phyloP scores from a whole-genome alignment of 2,329 filamentous ascomycete species.

The Lachnellula occidentalis region DNA sequence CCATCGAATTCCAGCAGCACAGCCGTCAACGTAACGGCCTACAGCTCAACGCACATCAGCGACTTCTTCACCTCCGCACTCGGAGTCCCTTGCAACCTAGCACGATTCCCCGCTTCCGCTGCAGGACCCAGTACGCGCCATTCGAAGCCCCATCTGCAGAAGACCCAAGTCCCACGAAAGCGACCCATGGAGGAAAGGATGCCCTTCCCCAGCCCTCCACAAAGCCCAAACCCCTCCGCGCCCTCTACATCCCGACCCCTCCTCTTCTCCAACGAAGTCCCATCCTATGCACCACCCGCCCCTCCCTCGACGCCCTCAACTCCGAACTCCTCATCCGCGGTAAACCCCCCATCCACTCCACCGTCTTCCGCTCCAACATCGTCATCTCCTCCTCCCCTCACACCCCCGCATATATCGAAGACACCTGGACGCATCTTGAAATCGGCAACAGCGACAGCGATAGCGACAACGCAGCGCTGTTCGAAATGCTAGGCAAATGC shows the following conservation, averaged over 20 bases:
- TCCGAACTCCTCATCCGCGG: conserved; percentile 58
- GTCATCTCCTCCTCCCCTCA: conserved; percentile 50
- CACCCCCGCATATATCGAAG: conserved; percentile 65
- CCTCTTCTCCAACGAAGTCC: conserved; percentile 89
- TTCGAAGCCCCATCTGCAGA: conserved; percentile 65
- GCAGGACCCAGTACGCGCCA: conserved; percentile 56
- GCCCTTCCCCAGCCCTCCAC: conserved; percentile 49
- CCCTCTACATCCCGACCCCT: conserved; percentile 50
- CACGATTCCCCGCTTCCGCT: conserved; percentile 70
- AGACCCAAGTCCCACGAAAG: conserved; percentile 39
- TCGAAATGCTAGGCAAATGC: conserved; percentile 76
- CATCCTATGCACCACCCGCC: conserved; percentile 75
- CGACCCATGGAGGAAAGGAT: conserved; percentile 18
- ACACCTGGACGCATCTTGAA: conserved; percentile 63
- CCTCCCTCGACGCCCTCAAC: conserved; percentile 77
- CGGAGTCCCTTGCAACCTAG: conserved; percentile 74
- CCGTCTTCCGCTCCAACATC: conserved; percentile 86
- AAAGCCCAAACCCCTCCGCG: conserved; percentile 52
- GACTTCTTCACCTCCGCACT: conserved; percentile 72
- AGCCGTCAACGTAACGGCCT: conserved; percentile 19
- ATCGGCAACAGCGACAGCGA: too few species aligned
- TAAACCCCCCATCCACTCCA: conserved; percentile 60
- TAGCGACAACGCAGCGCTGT: conserved; percentile 42
- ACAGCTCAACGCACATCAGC: conserved; percentile 42
- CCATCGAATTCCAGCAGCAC: conserved; percentile 39